Evolutionary conservation across 495 filamentous ascomycete genomes (phyloP), one percentile per base, ranked within the genome.

Genomic region (Clavariopsis aquatica): DNA sequence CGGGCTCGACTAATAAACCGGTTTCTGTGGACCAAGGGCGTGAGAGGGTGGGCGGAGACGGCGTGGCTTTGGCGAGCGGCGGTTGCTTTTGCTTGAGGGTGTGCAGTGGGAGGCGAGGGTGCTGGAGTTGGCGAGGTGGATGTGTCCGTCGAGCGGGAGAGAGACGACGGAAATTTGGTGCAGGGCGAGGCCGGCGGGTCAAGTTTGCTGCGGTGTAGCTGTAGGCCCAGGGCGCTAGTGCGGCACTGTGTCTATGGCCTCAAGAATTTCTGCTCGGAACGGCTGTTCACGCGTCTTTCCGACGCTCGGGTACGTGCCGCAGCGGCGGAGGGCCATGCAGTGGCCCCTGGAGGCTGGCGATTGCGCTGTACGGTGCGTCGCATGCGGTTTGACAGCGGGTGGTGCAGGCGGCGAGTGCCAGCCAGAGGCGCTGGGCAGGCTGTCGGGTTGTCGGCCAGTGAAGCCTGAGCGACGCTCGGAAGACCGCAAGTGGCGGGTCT

Each of bases 211-310:
- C 26, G 28, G 4, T 27, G 36, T 58, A 27, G 52, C n/a, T 46
- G 55, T 46, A 22, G 27, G 43, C 20, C 27, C 52, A 41, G 29
- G 58, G 45, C 58, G 23, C 27, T 38, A 24, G 29, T 43, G 49
- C 38, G 38, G n/a, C 10, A 26, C n/a, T 61, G n/a, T 29, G 19
- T 49, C 47, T 49, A 15, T 24, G 9, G 47, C 5, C 47, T 49
- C 47, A 53, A 53, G 26, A 31, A 23, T 31, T 27, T 38, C 1
- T 57, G 38, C 17, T 63, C 60, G 60, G 60, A 63, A 63, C 38
- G 19, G 52, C 22, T 31, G 15, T 49, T 56, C 38, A 49, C 23
- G 43, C n/a, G 51, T 41, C 6, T 20, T 63, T 57, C 60, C 60
- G 60, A 63, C 41, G 51, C 20, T 31, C 43, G 36, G 27, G 26